Conservation (phyloP, 164 flowering plant species). For the Piper longum region DNA sequence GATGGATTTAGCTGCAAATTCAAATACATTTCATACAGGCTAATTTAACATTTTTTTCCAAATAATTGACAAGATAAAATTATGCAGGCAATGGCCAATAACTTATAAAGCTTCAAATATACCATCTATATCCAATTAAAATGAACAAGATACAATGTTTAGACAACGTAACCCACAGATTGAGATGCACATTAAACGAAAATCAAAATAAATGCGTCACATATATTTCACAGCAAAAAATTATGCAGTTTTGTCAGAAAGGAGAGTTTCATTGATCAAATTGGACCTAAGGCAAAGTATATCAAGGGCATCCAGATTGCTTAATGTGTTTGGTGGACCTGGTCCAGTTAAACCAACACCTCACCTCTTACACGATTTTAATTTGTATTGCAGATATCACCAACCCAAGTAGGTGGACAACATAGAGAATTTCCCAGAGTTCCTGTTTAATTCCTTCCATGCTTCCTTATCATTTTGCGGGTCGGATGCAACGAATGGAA, state of each 20-base stretch:
- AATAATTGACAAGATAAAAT: too few species aligned
- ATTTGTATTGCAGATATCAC: slow-evolving; percentile 9
- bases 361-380: slow-evolving; percentile 12
- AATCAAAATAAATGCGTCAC: too few species aligned
- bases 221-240: slow-evolving; percentile 13
- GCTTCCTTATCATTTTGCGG: slow-evolving; percentile 37
- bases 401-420: slow-evolving; percentile 28
- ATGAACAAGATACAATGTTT: too few species aligned
- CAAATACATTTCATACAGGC: too few species aligned
- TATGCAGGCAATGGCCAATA: too few species aligned
- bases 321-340: slow-evolving; percentile 21
- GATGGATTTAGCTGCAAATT: too few species aligned
- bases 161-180: too few species aligned
- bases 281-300: slow-evolving; percentile 56
- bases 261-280: slow-evolving; percentile 31
- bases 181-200: too few species aligned
- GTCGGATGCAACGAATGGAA: slow-evolving; percentile 19
- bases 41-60: too few species aligned
- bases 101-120: too few species aligned
- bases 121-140: too few species aligned
- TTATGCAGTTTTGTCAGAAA: slow-evolving; percentile 48
- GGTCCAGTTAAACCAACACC: slow-evolving; percentile 41
- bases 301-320: slow-evolving; percentile 37
- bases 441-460: slow-evolving; percentile 51
- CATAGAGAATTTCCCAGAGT: slow-evolving; percentile 26